Evolutionary conservation across 352 stramenopile species (phyloP), one percentile per base, ranked within the genome.

Genomic region (Phytophthora sojae): DNA sequence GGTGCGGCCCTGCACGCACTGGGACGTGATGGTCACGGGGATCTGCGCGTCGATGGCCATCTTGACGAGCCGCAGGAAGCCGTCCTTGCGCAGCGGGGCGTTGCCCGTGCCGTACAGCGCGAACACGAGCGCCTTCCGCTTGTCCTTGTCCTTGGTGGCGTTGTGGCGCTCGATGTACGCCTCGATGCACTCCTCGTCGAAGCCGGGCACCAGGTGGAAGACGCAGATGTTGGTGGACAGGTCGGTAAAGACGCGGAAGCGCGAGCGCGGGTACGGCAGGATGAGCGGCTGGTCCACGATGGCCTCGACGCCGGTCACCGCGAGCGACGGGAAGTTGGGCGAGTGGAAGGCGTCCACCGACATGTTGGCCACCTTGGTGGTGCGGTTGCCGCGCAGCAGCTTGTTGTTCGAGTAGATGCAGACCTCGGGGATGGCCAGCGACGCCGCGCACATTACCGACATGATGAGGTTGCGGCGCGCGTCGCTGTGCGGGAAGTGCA

Each of bases 91-190:
- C 63, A 91, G 78, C 23, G 96, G 96, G 19, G 96, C 89, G 64
- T 99, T 99, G 67, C 97, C 97, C 25, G 97, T 99, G 44, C 97
- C 97, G 65, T 98, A 99, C 4, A 99, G 76, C 66, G 98, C 91
- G 64, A 99, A 90, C 26, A 99, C 94, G 17, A 98, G 71, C 19
- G 83, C 85, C 56, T 90, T 91, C 21, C 71, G 74, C 15, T 67
- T 64, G 29, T 45, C 49, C 52, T 74, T 71, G 61, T 73, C 68
- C 29, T 85, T 84, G 37, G 71, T 67, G 0, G 68, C 61, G 56
- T 86, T 92, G 76, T 90, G 76, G 51, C 75, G 75, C 25, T 85
- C 61, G 61, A 97, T 93, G 69, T 93, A 95, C 39, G 80, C 83
- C 23, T 93, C 83, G 57, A 96, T 95, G 57, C 87, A 93, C 62